These are phyloP conservation scores for Suhomyces faveliae DNA, from an alignment of 805 yeast species.

Conservation along the genomic window DNA sequence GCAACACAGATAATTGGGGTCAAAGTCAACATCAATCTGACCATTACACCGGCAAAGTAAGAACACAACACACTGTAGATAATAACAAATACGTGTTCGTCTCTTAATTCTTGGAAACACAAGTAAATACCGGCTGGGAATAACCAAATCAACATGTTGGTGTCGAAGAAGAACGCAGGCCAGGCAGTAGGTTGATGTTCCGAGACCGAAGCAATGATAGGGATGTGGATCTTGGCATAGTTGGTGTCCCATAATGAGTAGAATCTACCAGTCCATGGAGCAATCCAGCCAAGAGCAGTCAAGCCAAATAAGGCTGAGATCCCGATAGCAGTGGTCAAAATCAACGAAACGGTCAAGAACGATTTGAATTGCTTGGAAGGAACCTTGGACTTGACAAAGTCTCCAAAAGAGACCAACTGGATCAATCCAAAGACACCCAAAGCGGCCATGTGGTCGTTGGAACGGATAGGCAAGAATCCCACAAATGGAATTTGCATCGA, in stretches of 20 bases:
- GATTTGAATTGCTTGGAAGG: conserved; percentile 71
- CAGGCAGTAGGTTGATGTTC: conserved; percentile 99
- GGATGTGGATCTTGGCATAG: conserved; percentile 97
- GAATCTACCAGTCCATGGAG: conserved; percentile 99
- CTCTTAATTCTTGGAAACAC: conserved; percentile 81
- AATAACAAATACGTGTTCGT: conserved; percentile 91
- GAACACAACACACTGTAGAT: conserved; percentile 92
- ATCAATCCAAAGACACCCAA: conserved; percentile 94
- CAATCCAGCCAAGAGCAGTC: conserved; percentile 89
- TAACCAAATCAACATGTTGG: conserved; percentile 90
- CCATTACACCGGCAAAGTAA: conserved; percentile 99
- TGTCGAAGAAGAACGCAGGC: conserved; percentile 97
- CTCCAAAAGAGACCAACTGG: conserved; percentile 85
- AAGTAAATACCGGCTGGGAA: conserved; percentile 97
- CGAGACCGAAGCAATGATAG: conserved; percentile 96
- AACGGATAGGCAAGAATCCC: conserved; percentile 93
- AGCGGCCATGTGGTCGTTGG: conserved; percentile 98
- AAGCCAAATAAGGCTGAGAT: conserved; percentile 69
- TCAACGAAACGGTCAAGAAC: conserved; percentile 60
- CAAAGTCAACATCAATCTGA: conserved; percentile 92
- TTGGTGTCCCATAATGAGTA: conserved; percentile 97
- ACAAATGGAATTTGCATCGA: conserved; percentile 99
- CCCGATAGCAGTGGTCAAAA: conserved; percentile 59
- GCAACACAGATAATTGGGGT: conserved; percentile 95
- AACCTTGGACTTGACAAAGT: conserved; percentile 72